phyloP scores from a whole-genome alignment of 23 red algal genomes.

The Gracilariopsis chorda region DNA sequence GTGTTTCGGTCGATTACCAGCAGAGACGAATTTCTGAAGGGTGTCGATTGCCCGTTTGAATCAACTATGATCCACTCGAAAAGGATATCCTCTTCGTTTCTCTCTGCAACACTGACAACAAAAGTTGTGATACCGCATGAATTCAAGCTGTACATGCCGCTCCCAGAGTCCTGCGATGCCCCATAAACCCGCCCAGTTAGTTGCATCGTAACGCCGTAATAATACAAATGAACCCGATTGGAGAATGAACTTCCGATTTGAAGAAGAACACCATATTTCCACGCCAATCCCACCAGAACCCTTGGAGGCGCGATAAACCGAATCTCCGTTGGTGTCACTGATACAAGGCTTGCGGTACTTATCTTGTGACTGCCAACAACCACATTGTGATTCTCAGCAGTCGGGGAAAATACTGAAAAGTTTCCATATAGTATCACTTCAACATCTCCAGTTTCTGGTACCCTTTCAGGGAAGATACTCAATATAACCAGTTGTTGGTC shows the following conservation, averaged over 20 bases:
- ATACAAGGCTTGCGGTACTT: not conserved
- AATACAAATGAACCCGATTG: constrained; percentile 6
- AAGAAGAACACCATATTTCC: constrained; percentile 30
- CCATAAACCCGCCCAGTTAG: constrained; percentile 17
- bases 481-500: not conserved
- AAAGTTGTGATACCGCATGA: constrained; percentile 40
- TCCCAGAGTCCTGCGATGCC: constrained; percentile 22
- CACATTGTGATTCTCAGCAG: constrained; percentile 1
- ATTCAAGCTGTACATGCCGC: not conserved
- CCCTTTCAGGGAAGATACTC: not conserved
- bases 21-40: not conserved
- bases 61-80: constrained; percentile 31
- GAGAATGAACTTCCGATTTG: constrained; percentile 29
- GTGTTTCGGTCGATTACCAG: not conserved
- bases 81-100: not conserved
- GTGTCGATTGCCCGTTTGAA: not conserved
- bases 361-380: constrained; percentile 2
- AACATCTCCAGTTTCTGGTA: constrained; percentile 21
- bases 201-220: not conserved
- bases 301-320: not conserved
- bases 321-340: constrained; percentile 6
- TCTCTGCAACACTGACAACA: constrained; percentile 11
- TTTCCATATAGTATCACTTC: constrained; percentile 29
- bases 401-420: constrained; percentile 8
- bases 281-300: not conserved